phyloP scores from a whole-genome alignment of 2,329 filamentous ascomycete species.

The Cladosporium sp. region DNA sequence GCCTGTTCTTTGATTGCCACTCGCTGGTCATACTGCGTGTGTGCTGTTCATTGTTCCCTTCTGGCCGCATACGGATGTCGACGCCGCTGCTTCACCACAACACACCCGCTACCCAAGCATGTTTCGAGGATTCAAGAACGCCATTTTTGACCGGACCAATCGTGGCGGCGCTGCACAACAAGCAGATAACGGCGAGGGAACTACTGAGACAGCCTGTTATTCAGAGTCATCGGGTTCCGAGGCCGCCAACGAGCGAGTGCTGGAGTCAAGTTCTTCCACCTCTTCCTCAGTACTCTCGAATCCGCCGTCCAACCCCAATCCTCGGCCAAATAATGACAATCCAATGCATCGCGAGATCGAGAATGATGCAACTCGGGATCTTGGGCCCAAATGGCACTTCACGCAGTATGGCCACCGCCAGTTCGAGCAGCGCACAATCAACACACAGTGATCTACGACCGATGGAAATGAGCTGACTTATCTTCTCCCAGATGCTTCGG shows the following conservation, averaged over 20 bases:
- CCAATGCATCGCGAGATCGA: background rate
- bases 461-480: background rate
- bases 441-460: background rate
- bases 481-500: constrained; percentile 78
- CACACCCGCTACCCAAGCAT: constrained; percentile 24
- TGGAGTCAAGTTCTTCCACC: background rate
- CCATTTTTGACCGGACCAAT: constrained; percentile 31
- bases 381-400: constrained; percentile 23
- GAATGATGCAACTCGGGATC: background rate
- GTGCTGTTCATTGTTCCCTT: constrained; percentile 17
- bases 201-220: background rate
- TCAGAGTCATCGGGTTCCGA: constrained; percentile 18
- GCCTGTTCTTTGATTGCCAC: constrained; percentile 11
- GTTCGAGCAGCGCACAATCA: background rate
- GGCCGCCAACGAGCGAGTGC: background rate
- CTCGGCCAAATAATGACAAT: background rate
- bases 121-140: constrained; percentile 26
- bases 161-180: constrained; percentile 16
- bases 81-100: background rate
- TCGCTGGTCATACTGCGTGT: constrained; percentile 2
- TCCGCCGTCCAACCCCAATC: background rate
- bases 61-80: constrained; percentile 11
- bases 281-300: background rate
- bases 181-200: constrained; percentile 10
- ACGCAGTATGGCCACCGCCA: constrained; percentile 24